Evolutionary conservation across 176 grass and related monocot species (phyloP).

Genomic region (Alopecurus myosuroides): DNA sequence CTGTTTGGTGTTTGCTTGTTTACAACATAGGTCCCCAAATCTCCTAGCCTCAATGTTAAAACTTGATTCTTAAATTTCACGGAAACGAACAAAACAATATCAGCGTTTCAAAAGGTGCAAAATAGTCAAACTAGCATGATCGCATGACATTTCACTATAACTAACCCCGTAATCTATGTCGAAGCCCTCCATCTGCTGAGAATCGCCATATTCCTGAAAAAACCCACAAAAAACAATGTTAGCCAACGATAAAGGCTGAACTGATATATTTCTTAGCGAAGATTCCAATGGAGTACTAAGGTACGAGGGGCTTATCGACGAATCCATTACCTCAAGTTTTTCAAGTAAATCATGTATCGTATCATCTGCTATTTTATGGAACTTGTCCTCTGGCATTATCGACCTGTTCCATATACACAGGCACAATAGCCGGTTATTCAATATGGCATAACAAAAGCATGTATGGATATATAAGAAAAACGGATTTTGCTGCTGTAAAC

Average conservation of each 20-base stretch:
- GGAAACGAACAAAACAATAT: background rate
- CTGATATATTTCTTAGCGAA: background rate
- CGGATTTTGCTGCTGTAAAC: background rate
- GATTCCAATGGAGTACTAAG: background rate
- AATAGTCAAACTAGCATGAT: background rate
- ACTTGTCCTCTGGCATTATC: constrained; percentile 69
- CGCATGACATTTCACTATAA: background rate
- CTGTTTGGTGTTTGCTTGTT: constrained; percentile 95
- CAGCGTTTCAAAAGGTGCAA: background rate
- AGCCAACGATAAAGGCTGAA: background rate
- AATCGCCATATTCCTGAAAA: constrained; percentile 79
- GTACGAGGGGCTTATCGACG: background rate
- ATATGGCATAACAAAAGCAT: background rate
- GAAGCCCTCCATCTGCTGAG: constrained; percentile 68
- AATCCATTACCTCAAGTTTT: constrained; percentile 65
- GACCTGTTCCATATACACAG: constrained; percentile 36
- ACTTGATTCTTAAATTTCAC: constrained; percentile 67
- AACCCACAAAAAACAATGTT: constrained; percentile 26
- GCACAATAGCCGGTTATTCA: background rate
- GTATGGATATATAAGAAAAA: constrained; percentile 1
- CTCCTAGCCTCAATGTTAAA: constrained; percentile 74
- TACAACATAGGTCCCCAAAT: constrained; percentile 73
- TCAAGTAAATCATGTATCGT: constrained; percentile 64
- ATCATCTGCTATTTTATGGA: constrained; percentile 68
- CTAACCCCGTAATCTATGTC: constrained; percentile 87